Base-by-base conservation (phyloP, 2,329 filamentous ascomycete genomes). In the Aspergillus viridinutans region DNA sequence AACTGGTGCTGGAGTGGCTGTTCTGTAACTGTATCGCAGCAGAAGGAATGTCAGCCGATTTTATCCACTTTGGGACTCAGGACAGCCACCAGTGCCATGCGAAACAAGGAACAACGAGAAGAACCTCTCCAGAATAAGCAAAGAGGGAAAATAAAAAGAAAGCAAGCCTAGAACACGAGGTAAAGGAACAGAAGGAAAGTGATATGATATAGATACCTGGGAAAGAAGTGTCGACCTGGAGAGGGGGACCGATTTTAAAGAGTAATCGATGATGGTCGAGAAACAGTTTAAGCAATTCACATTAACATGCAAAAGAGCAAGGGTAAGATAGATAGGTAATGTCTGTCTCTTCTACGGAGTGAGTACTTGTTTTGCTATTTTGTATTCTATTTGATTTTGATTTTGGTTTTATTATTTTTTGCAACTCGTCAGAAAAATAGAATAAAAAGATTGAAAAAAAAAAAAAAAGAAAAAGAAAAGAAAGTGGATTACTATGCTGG, bases 31-130 rank as follows among this genome's bases (percentile, higher is more conserved):
- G 62, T 60, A 58, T 61, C 55, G 54, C 58, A 56, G 56, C 60
- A 56, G 56, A 53, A 61, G 58, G 57, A 61, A 59, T 61, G 58
- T 61, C 58, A 63, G 62, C 60, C 60, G 61, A 63, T 60, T 54
- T 57, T 54, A 60, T 59, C 58, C 61, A 63, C 61, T 54, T 49
- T 52, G 52, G 55, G 54, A 55, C 53, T 51, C 32, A 38, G 14
- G 32, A 53, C 49, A 58, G 58, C 54, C 54, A 60, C 60, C 47
- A 42, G 40, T 59, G 56, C 61, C 61, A 61, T 61, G 45, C 51
- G 53, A 62, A 42, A 56, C 47, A 17, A 56, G 32, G 21, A 43
- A 20, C 20, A 43, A 43, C 21, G 40, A 23, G 21, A 9, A 21
- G 40, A 43, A 43, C 32, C 32, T 7, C 32, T 5, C 14, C 14